Base-by-base conservation (phyloP, 1,284 basidiomycete species). In the Fistulinella cinereoalba region DNA sequence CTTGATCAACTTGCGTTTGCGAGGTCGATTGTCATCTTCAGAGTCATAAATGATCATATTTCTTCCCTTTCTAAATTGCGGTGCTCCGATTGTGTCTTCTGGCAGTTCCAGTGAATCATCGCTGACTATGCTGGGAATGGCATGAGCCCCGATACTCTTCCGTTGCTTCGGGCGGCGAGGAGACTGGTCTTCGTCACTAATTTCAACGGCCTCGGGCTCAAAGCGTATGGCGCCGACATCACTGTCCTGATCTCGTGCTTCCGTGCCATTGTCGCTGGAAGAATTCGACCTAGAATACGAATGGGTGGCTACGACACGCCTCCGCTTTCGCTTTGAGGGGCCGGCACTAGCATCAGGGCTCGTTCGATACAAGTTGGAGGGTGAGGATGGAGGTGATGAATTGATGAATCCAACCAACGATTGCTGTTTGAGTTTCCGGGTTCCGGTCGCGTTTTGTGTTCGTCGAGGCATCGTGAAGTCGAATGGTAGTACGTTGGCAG, bases 191-290 rank as follows among this genome's bases (percentile, higher is more conserved):
- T 69, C 64, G 22, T 71, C 71, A 23, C 67, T 69, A 37, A 64
- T 44, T n/a, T 65, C 55, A 13, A 56, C 31, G 22, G 51, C 57
- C 29, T 61, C 46, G 12, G 73, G 64, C 50, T 74, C 74, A 47
- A 84, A 75, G 41, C 58, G 71, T 42, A 83, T 80, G 24, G 68
- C 72, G 22, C 67, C 71, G 37, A 80, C 72, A 50, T 76, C 76
- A 47, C 71, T 75, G 28, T 69, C 62, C 28, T 66, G 57, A 13
- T 55, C 58, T 8, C 57, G 54, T n/a, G n/a, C n/a, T n/a, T n/a
- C n/a, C n/a, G n/a, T n/a, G n/a, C n/a, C n/a, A n/a, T n/a, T n/a
- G n/a, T n/a, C n/a, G n/a, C n/a, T n/a, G n/a, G n/a, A n/a, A n/a
- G n/a, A n/a, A n/a, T n/a, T n/a, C n/a, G n/a, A n/a, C n/a, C n/a